These are phyloP conservation scores for Aspergillus niger DNA, from an alignment of 2,329 filamentous ascomycete species.

Conservation along the genomic window DNA sequence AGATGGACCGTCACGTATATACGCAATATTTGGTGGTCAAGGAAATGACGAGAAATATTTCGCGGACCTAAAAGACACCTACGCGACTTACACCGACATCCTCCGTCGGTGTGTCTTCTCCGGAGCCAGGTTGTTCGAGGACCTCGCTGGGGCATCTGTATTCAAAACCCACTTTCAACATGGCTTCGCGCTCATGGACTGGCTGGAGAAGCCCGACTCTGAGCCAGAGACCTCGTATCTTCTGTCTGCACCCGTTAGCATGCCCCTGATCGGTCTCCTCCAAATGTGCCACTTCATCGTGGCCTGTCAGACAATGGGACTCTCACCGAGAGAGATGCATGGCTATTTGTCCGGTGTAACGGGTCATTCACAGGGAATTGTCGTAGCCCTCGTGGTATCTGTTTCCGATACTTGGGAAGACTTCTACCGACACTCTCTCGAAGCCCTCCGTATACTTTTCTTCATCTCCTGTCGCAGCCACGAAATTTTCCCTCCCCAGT, in stretches of 20 bases:
- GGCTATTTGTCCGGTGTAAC: background rate
- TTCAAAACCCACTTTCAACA: slow-evolving; percentile 18
- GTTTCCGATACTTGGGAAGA: slow-evolving; percentile 33
- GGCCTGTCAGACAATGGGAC: background rate
- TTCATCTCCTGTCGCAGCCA: slow-evolving; percentile 37
- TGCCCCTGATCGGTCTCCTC: slow-evolving; percentile 40
- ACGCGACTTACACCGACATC: slow-evolving; percentile 23
- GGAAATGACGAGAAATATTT: slow-evolving; percentile 32
- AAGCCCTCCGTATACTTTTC: slow-evolving; percentile 37
- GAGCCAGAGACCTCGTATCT: slow-evolving; percentile 36
- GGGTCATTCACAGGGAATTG: slow-evolving; percentile 43
- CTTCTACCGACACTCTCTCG: slow-evolving; percentile 29
- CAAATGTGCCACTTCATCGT: slow-evolving; percentile 22
- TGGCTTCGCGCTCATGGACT: slow-evolving; percentile 32
- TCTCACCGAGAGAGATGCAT: background rate
- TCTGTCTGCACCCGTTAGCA: slow-evolving; percentile 38
- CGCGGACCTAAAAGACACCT: slow-evolving; percentile 26
- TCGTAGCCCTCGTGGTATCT: slow-evolving; percentile 36
- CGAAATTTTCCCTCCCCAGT: slow-evolving; percentile 20
- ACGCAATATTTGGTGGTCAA: slow-evolving; percentile 31
- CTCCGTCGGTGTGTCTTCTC: slow-evolving; percentile 12
- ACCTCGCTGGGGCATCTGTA: slow-evolving; percentile 1
- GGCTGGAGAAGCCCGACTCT: slow-evolving; percentile 29
- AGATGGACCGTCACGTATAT: slow-evolving; percentile 1
- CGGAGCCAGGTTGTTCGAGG: slow-evolving; percentile 6